These are phyloP conservation scores for Sporothrix phasma DNA, from an alignment of 2,329 filamentous ascomycete species.

Conservation along the genomic window DNA sequence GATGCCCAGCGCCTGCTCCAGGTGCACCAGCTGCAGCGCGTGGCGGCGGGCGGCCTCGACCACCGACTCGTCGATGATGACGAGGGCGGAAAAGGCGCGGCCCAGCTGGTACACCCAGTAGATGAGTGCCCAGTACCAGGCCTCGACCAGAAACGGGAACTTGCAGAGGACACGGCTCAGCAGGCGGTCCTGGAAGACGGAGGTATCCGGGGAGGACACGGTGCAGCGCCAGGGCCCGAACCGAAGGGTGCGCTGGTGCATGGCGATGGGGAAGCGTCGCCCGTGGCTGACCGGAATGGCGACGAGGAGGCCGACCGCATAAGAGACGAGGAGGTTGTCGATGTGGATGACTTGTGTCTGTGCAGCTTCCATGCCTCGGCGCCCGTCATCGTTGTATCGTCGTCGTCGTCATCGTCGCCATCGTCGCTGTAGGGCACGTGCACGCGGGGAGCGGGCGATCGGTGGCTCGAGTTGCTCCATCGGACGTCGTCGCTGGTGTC, in stretches of 20 bases:
- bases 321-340: neutral
- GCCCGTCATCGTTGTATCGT: neutral
- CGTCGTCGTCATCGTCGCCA: neutral
- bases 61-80: slow-evolving; percentile 51
- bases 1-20: slow-evolving; percentile 55
- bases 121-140: slow-evolving; percentile 67
- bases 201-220: slow-evolving; percentile 52
- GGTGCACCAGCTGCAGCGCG: slow-evolving; percentile 55
- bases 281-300: too few relatives aligned
- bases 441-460: slow-evolving; percentile 21
- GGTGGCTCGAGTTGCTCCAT: slow-evolving; percentile 16
- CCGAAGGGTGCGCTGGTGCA: slow-evolving; percentile 22
- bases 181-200: slow-evolving; percentile 47
- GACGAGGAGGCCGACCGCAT: too few relatives aligned
- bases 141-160: slow-evolving; percentile 63
- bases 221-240: slow-evolving; percentile 36
- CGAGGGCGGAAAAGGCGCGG: slow-evolving; percentile 60
- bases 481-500: slow-evolving; percentile 17
- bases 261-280: neutral
- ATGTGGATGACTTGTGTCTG: neutral
- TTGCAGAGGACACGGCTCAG: slow-evolving; percentile 54
- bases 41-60: slow-evolving; percentile 59
- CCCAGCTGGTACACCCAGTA: slow-evolving; percentile 76
- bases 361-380: neutral
- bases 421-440: slow-evolving; percentile 15